phyloP scores from a whole-genome alignment of 257 asterid species.

The Jacaranda copaia region DNA sequence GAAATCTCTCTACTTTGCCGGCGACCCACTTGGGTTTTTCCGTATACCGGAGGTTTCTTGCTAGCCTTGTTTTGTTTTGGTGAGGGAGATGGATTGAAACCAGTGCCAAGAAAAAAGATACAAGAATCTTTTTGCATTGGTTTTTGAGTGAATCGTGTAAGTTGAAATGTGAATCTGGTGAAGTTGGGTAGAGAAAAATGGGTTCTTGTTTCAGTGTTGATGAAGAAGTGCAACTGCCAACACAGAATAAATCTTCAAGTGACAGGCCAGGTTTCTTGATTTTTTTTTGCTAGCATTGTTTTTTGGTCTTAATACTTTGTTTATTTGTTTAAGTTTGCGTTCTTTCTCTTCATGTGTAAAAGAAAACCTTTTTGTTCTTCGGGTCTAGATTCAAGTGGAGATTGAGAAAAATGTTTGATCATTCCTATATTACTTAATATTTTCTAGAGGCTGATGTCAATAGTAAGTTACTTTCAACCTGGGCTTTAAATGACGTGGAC shows the following conservation, averaged over 20 bases:
- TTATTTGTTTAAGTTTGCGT: conserved; percentile 24
- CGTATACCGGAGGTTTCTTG: conserved; percentile 9
- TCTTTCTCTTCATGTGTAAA: not conserved
- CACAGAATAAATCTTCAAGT: conserved; percentile 44
- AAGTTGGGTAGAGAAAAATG: conserved; percentile 48
- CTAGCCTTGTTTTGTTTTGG: conserved; percentile 31
- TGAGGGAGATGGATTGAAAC: conserved; percentile 18
- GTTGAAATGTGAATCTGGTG: conserved; percentile 59
- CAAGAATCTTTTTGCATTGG: conserved; percentile 38
- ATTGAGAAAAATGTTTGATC: conserved; percentile 15
- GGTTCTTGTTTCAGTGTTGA: conserved; percentile 85
- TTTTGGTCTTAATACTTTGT: conserved; percentile 26
- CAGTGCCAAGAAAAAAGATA: conserved; percentile 17
- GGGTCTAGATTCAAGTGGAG: conserved; percentile 12
- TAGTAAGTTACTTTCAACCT: not conserved
- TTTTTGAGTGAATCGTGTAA: conserved; percentile 28
- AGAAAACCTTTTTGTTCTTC: not conserved
- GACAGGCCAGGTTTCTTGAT: conserved; percentile 42
- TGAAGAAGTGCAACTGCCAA: conserved; percentile 50
- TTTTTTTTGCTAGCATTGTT: not conserved
- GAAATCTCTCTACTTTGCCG: conserved; percentile 30
- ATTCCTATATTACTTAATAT: conserved; percentile 16
- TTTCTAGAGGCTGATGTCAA: conserved; percentile 13
- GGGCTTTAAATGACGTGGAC: not conserved
- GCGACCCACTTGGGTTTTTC: conserved; percentile 42